Evolutionary conservation across 495 filamentous ascomycete species (phyloP).

Genomic region (Hypoxylon cercidicola): DNA sequence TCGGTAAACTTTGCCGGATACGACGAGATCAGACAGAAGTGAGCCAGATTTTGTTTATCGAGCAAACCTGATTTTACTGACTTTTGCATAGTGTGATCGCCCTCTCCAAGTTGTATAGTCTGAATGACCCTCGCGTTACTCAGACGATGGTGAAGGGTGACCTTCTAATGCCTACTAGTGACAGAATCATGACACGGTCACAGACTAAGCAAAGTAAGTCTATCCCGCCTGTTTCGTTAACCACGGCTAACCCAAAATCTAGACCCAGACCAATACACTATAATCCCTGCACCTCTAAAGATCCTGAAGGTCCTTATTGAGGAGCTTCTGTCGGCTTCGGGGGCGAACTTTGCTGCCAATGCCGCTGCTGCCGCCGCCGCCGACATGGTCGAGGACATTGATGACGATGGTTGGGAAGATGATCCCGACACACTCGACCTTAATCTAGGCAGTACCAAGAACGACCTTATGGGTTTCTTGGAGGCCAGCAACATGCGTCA

Average conservation of each 20-base stretch:
- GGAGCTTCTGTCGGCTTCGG: slow-evolving; percentile 77
- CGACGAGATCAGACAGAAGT: slow-evolving; percentile 96
- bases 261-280: slow-evolving; percentile 92
- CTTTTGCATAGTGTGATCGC: slow-evolving; percentile 75
- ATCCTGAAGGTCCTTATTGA: slow-evolving; percentile 95
- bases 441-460: slow-evolving; percentile 68
- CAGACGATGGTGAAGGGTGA: slow-evolving; percentile 91
- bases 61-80: slow-evolving; percentile 49
- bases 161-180: slow-evolving; percentile 80
- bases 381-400: slow-evolving; percentile 68
- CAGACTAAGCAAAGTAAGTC: slow-evolving; percentile 76
- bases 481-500: slow-evolving; percentile 71
- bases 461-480: slow-evolving; percentile 82
- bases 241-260: slow-evolving; percentile 21
- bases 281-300: slow-evolving; percentile 86
- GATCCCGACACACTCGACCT: slow-evolving; percentile 80
- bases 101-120: slow-evolving; percentile 84
- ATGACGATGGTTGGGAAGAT: slow-evolving; percentile 91
- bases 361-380: slow-evolving; percentile 62
- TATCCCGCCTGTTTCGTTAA: background rate
- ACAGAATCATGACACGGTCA: slow-evolving; percentile 92
- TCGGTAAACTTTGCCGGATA: slow-evolving; percentile 96
- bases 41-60: slow-evolving; percentile 38
- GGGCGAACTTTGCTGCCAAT: slow-evolving; percentile 58
- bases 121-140: slow-evolving; percentile 82